Evolutionary conservation across 805 yeast species (phyloP), one percentile per base, ranked within the genome.

Genomic region (Blastobotrys chiropterorum): DNA sequence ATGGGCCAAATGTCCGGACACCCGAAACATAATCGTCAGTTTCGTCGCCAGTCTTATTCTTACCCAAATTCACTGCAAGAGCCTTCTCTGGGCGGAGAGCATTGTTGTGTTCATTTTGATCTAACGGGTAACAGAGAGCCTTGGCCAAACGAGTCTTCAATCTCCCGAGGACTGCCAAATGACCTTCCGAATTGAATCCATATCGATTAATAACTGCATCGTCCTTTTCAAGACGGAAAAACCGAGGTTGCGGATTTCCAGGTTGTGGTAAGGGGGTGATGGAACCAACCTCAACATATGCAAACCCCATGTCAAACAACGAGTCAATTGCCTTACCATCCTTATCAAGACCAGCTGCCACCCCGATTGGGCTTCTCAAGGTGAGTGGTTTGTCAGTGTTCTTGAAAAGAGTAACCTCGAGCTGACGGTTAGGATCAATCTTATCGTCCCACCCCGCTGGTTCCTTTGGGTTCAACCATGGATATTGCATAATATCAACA

Each of bases 311-410:
- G 56, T 82, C 76, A 59, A 84, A 83, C 53, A 92, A 74, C 0
- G 90, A 72, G 60, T 92, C 97, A 59, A 92, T 81, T 17, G 88
- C 96, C 63, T 89, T 95, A 49, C 88, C 98, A 62, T 90, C 84
- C 70, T 92, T 92, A 68, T 92, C 98, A 57, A 92, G 78, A 11
- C 98, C 98, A 21, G 98, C 98, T 47, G 98, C 97, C 61, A 90
- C 76, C 13, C 97, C 97, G 47, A 92, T 73, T 20, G 98, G 97
- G 51, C 84, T 83, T 17, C 76, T 75, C 64, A 92, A 70, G 0
- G 62, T 71, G 51, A 68, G 46, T 8, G 65, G 63, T 43, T 59
- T 60, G 19, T 49, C 30, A 8, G 62, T 47, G 38, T 58, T 56
- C 4, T 43, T 44, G 47, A 67, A 68, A 14, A 68, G 56, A 21